Evolutionary conservation across 768 basidiomycete species (phyloP).

Genomic region (Boletales sp.): DNA sequence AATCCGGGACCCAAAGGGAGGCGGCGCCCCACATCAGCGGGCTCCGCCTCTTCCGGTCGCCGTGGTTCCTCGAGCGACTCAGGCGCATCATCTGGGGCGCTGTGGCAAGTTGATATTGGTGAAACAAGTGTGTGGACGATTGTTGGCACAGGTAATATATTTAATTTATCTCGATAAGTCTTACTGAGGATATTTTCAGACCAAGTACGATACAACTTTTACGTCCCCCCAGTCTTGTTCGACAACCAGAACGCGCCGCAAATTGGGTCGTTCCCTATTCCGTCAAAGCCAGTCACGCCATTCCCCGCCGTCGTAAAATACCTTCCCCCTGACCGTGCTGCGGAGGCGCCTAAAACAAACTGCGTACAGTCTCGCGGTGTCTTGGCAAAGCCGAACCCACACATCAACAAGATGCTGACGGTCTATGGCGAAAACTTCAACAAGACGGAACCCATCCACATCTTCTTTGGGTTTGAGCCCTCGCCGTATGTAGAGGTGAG

Average conservation of each 20-base stretch:
- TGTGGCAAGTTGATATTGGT: conserved; percentile 89
- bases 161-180: conserved; percentile 1
- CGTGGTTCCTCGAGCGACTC: conserved; percentile 65
- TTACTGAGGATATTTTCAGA: conserved; percentile 42
- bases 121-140: conserved; percentile 96
- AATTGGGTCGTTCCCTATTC: conserved; percentile 72
- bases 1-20: conserved; percentile 46
- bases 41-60: conserved; percentile 63
- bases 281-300: conserved; percentile 79
- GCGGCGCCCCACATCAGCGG: conserved; percentile 74
- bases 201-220: conserved; percentile 92
- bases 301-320: conserved; percentile 89
- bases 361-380: conserved; percentile 63
- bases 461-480: conserved; percentile 86
- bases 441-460: conserved; percentile 74
- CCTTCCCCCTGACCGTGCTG: conserved; percentile 83
- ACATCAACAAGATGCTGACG: conserved; percentile 76
- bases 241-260: conserved; percentile 74
- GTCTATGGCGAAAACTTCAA: conserved; percentile 88
- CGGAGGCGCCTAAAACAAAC: conserved; percentile 75
- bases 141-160: conserved; percentile 74
- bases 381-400: conserved; percentile 73
- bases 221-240: conserved; percentile 80
- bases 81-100: conserved; percentile 70
- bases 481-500: conserved; percentile 86